Evolutionary conservation across 495 filamentous ascomycete genomes (phyloP).

Genomic region (Clohesyomyces aquaticus): DNA sequence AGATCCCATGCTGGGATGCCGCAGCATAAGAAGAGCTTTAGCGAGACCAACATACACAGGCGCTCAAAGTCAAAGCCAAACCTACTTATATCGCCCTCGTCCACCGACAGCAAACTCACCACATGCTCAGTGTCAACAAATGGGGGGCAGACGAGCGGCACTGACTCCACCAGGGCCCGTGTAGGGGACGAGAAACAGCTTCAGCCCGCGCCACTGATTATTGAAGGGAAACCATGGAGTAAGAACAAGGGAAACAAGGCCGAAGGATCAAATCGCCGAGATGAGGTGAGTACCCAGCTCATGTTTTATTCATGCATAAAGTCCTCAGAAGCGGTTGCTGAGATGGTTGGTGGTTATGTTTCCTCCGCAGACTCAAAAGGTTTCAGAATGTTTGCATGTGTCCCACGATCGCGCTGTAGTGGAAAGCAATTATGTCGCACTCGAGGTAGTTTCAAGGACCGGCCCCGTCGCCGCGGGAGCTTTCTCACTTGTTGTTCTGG

Average conservation of each 20-base stretch:
- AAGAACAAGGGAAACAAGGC: slow-evolving; percentile 7
- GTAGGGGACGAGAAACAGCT: slow-evolving; percentile 29
- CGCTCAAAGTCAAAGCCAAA: slow-evolving; percentile 35
- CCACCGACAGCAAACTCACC: slow-evolving; percentile 40
- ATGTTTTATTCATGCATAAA: background rate
- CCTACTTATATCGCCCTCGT: slow-evolving; percentile 32
- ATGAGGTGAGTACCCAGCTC: slow-evolving; percentile 29
- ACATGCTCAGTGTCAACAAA: slow-evolving; percentile 37
- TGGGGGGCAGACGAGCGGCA: slow-evolving; percentile 30
- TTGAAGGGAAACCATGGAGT: slow-evolving; percentile 32
- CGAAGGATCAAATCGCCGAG: slow-evolving; percentile 15
- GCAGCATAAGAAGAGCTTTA: slow-evolving; percentile 37
- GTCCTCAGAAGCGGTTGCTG: background rate
- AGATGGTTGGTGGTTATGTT: background rate
- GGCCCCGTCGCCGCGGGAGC: background rate
- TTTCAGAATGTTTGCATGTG: slow-evolving; percentile 18
- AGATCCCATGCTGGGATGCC: slow-evolving; percentile 16
- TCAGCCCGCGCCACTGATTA: slow-evolving; percentile 37
- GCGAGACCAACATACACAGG: slow-evolving; percentile 31
- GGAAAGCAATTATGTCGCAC: slow-evolving; percentile 8
- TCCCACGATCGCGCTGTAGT: slow-evolving; percentile 13
- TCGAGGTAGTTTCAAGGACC: background rate
- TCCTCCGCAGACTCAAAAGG: slow-evolving; percentile 20
- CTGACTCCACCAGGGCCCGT: slow-evolving; percentile 27
- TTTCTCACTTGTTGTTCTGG: background rate